A percentile compares a stretch with the other conserved stretches of the same genome.
phyloP scores from a whole-genome alignment of 768 basidiomycete species.

The Cyclocybe cylindracea region DNA sequence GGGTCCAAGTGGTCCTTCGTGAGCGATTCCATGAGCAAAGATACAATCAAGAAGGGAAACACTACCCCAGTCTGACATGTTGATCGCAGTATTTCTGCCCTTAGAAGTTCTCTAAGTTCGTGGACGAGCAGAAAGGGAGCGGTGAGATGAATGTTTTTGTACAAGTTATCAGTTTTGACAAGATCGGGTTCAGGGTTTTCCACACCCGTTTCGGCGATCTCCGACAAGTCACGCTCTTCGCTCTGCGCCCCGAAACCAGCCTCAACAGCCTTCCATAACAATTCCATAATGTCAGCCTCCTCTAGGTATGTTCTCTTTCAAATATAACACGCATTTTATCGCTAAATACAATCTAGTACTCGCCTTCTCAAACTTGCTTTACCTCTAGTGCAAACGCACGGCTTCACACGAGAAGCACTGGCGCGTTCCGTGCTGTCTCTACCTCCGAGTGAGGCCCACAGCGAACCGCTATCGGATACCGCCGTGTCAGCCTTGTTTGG shows the following conservation, averaged over 20 bases:
- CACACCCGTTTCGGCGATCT: constrained; percentile 16
- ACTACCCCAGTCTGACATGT: constrained; percentile 23
- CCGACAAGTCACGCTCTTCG: constrained; percentile 14
- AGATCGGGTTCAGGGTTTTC: constrained; percentile 30
- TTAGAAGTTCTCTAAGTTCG: neutral
- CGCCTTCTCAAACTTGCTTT: constrained; percentile 61
- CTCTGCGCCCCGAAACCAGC: constrained; percentile 2
- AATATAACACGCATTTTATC: neutral
- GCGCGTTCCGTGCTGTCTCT: constrained; percentile 63
- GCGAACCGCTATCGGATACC: constrained; percentile 64
- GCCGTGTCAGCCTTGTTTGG: constrained; percentile 79
- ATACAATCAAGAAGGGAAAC: constrained; percentile 8
- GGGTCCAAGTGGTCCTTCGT: neutral
- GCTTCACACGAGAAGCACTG: constrained; percentile 74
- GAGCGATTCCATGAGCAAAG: constrained; percentile 9
- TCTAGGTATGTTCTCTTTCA: constrained; percentile 13
- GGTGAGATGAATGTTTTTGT: neutral
- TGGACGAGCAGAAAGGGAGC: neutral
- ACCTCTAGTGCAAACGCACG: constrained; percentile 64
- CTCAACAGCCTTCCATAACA: neutral
- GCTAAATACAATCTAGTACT: constrained; percentile 18
- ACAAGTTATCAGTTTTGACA: constrained; percentile 15
- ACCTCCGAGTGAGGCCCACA: constrained; percentile 44
- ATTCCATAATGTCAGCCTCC: constrained; percentile 6
- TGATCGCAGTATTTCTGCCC: neutral